Evolutionary conservation across 2,329 filamentous ascomycete genomes (phyloP), one percentile per base, ranked within the genome.

Genomic region (Alternaria metachromatica): DNA sequence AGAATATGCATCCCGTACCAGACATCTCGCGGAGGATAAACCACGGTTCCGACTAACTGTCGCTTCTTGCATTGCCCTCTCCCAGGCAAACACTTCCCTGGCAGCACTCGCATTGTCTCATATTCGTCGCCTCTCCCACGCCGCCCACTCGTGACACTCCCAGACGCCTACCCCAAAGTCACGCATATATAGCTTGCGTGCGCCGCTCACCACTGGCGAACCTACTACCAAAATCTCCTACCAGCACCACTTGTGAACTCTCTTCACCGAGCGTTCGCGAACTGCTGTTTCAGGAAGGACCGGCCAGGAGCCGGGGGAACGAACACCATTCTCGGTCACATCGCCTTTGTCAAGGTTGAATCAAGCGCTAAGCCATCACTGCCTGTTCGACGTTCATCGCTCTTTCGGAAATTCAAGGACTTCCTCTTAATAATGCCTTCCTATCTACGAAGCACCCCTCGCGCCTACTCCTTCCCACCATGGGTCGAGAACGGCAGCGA

Each of bases 381-480:
- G 25, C 69, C 71, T 26, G 28, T 73, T 46, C 73, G 72, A 46
- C 66, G 60, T 44, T 66, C 61, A 48, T 76, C 73, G 11, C 59
- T 55, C 8, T 57, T 74, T 41, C 72, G 63, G 41, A 60, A 70
- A 6, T 49, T 78, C 66, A 76, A 71, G 50, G 58, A 72, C 41
- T 58, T 73, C 46, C 54, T 75, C 54, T 64, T 66, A 57, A 67
- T 65, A n/a, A 80, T 80, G 78, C 77, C 78, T 43, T 78, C 77
- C 51, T 78, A 75, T 59, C 65, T 78, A 49, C 68, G 75, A 37
- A 64, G 58, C 37, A 58, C 67, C 25, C 70, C 69, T 20, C 71
- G 78, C 67, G 73, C 77, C 26, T 77, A 76, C 60, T 80, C 78
- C 1, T 80, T 72, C 61, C 78, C 77, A 54, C 78, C 78, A 25